Base-by-base conservation (phyloP, 1,284 basidiomycete species). In the Amylostereum chailletii region DNA sequence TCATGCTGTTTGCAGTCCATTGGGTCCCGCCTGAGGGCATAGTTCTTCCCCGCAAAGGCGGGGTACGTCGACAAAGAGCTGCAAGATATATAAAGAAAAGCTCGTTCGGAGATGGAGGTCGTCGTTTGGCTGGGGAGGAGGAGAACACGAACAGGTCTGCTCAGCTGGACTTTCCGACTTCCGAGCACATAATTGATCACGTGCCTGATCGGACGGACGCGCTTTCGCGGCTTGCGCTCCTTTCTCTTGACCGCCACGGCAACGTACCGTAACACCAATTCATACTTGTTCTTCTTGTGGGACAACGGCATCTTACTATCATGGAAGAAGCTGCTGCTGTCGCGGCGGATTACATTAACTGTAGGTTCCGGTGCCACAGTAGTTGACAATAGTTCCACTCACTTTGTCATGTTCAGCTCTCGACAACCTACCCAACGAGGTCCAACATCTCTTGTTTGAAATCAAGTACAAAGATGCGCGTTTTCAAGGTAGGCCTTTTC, bases 1-100 rank as follows among this genome's bases (percentile, higher is more conserved):
- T 81, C 78, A 88, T 84, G 70, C 84, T 86, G 72, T 83, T 76
- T 60, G 79, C 74, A 62, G 79, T 79, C 79, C 80, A 82, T 79
- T 74, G 76, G 55, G 63, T 64, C 64, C 72, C 66, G 60, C 65
- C 64, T 66, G 70, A 67, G 62, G 74, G 70, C 83, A 85, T 84
- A 68, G 69, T 74, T 76, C 73, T 70, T 70, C 77, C 77, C 77
- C 78, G 75, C 74, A 60, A 65, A 65, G 70, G 72, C 72, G 77
- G 74, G 75, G 70, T 70, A 34, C 52, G 51, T 27, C 36, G 46
- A 38, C 39, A n/a, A 38, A 10, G 47, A 30, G 40, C n/a, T 36
- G 42, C 27, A 43, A 31, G 32, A 43, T 6, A n/a, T 6, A 40
- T 19, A 40, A 40, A n/a, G 11, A n/a, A 40, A 30, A 45, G 46